phyloP scores from a whole-genome alignment of 257 asterid species.

The Ophiorrhiza pumila region DNA sequence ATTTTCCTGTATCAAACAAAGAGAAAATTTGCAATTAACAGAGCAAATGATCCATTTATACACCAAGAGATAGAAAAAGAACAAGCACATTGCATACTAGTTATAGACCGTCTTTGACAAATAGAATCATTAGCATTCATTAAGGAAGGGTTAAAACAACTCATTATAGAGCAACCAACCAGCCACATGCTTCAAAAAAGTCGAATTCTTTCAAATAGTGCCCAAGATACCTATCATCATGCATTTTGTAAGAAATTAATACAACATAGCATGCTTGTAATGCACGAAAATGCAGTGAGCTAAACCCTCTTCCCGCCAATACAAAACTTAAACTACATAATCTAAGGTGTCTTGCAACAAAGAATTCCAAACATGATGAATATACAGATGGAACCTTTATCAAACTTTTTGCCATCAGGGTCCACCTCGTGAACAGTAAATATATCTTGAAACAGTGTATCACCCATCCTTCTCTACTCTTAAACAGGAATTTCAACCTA shows the following conservation, averaged over 20 bases:
- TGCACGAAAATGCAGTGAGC: too few relatives aligned
- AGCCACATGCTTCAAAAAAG: background rate
- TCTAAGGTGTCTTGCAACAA: background rate
- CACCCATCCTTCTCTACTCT: slow-evolving; percentile 47
- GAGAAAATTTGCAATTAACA: background rate
- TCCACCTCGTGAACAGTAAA: slow-evolving; percentile 56
- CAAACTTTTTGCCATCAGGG: slow-evolving; percentile 86
- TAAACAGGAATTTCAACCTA: slow-evolving; percentile 4
- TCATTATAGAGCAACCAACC: background rate
- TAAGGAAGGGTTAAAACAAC: background rate
- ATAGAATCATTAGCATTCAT: background rate
- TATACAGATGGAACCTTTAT: slow-evolving; percentile 40
- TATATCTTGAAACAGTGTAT: slow-evolving; percentile 76
- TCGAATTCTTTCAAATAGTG: background rate
- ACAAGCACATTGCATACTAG: background rate
- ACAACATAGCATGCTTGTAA: background rate
- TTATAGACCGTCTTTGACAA: background rate
- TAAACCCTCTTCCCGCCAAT: background rate
- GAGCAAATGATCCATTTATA: background rate
- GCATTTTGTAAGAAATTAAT: background rate
- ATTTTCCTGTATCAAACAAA: background rate
- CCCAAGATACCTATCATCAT: background rate
- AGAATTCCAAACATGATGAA: background rate
- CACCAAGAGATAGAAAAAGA: background rate
- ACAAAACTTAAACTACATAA: background rate